Base-by-base conservation (phyloP, 768 basidiomycete species). In the Leucocoprinus birnbaumii region DNA sequence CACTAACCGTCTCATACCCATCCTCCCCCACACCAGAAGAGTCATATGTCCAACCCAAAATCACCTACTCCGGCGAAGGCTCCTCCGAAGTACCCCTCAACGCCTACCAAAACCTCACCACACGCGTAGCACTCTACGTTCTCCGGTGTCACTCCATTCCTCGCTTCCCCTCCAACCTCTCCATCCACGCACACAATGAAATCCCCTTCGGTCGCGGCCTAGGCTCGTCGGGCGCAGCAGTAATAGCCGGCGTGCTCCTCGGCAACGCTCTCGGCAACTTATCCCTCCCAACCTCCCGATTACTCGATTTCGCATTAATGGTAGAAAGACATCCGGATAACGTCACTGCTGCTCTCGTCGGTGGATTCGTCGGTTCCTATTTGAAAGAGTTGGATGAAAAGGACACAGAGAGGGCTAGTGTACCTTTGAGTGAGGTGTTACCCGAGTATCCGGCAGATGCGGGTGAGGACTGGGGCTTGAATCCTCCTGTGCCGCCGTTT, bases 241-340 rank as follows among this genome's bases (percentile, higher is more conserved):
- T 99, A 63, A 91, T 99, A 63, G 96, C 94, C 1, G 97, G 97
- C 40, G 94, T 97, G 31, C 79, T 96, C 27, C 82, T 99, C 43
- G 97, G 87, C 34, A 82, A 94, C 65, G 78, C 83, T n/a, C 77
- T 98, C 21, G 96, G 91, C 14, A 61, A 80, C 16, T 80, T 98
- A 58, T 65, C 78, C 21, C 83, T 98, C 10, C 69, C 89, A 13
- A 74, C 68, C 25, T 80, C 78, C 41, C 84, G 97, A 22, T 75
- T 96, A 63, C 83, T 98, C 58, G 97, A 99, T 73, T 96, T 91
- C 65, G 95, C 96, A 1, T 79, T 99, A 51, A 99, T 99, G 97
- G 94, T 99, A 65, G 97, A 99, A 72, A 82, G 97, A 16, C 97
- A 99, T 68, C 97, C 97, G 14, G 97, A 99, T 71, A 99, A 99